Percentiles rank a stretch among this genome's conserved stretches.
phyloP scores from a whole-genome alignment of 352 stramenopile species.

The Globisporangium uncinulatum region DNA sequence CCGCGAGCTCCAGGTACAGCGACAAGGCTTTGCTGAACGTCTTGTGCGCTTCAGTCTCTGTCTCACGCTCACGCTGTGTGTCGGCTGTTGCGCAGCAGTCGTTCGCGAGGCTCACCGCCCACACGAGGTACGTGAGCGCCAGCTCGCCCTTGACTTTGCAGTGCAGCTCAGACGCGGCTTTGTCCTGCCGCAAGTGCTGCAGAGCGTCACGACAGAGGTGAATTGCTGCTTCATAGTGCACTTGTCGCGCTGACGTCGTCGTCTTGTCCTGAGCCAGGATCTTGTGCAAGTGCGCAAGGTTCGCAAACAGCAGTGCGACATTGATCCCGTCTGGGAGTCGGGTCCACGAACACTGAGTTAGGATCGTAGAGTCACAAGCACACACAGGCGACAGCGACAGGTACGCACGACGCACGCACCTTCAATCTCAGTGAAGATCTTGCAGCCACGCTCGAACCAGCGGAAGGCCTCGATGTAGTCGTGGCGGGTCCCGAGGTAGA shows the following conservation, averaged over 20 bases:
- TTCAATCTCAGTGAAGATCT: conserved; percentile 81
- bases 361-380: too few species aligned
- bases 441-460: conserved; percentile 78
- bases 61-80: not conserved
- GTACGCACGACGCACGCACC: conserved; percentile 18
- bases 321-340: conserved; percentile 58
- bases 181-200: conserved; percentile 62
- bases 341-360: too few species aligned
- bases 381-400: too few species aligned
- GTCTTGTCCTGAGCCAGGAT: conserved; percentile 65
- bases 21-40: conserved; percentile 72
- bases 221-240: conserved; percentile 57
- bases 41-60: conserved; percentile 37
- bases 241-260: conserved; percentile 20
- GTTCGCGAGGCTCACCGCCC: conserved; percentile 58
- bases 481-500: conserved; percentile 36
- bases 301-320: conserved; percentile 70
- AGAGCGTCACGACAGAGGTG: conserved; percentile 60
- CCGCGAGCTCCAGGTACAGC: conserved; percentile 65
- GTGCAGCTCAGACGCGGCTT: conserved; percentile 49
- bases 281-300: conserved; percentile 82
- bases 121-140: conserved; percentile 76
- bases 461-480: conserved; percentile 52
- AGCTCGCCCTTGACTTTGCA: conserved; percentile 78
- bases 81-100: conserved; percentile 4